These are phyloP conservation scores for Saturnispora dispora DNA, from an alignment of 805 yeast genomes.

Conservation along the genomic window DNA sequence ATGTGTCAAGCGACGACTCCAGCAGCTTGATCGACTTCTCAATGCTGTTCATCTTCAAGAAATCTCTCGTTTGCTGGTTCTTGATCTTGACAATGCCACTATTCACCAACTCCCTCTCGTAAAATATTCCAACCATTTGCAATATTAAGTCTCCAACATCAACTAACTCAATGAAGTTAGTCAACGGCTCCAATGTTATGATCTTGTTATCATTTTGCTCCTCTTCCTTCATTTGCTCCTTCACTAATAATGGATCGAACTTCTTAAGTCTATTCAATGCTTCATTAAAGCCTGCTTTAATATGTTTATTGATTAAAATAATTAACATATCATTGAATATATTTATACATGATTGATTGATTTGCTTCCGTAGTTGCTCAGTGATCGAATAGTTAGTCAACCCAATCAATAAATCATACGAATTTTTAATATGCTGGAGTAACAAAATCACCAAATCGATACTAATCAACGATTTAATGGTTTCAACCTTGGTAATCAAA, in stretches of 20 bases:
- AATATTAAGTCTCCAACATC: conserved; percentile 88
- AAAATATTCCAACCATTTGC: conserved; percentile 87
- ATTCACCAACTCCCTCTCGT: conserved; percentile 67
- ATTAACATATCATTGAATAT: conserved; percentile 60
- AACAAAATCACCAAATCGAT: conserved; percentile 69
- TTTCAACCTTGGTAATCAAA: conserved; percentile 62
- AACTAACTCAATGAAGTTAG: conserved; percentile 80
- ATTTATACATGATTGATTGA: conserved; percentile 37
- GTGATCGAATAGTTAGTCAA: conserved; percentile 29
- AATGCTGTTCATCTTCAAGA: conserved; percentile 65
- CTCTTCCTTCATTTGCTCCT: neutral
- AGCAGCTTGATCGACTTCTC: conserved; percentile 54
- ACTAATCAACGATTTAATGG: conserved; percentile 67
- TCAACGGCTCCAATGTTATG: conserved; percentile 66
- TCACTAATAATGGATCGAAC: conserved; percentile 51
- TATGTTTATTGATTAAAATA: conserved; percentile 60
- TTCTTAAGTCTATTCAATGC: conserved; percentile 63
- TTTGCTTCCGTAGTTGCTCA: conserved; percentile 25
- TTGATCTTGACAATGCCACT: conserved; percentile 38
- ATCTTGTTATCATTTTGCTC: conserved; percentile 4
- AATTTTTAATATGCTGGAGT: conserved; percentile 56
- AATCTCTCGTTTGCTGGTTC: conserved; percentile 58
- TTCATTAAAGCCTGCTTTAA: conserved; percentile 75
- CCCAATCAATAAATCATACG: conserved; percentile 49
- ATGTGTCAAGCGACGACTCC: conserved; percentile 74